Evolutionary conservation across 345 rosid genomes (phyloP).

Genomic region (Linum lewisii): DNA sequence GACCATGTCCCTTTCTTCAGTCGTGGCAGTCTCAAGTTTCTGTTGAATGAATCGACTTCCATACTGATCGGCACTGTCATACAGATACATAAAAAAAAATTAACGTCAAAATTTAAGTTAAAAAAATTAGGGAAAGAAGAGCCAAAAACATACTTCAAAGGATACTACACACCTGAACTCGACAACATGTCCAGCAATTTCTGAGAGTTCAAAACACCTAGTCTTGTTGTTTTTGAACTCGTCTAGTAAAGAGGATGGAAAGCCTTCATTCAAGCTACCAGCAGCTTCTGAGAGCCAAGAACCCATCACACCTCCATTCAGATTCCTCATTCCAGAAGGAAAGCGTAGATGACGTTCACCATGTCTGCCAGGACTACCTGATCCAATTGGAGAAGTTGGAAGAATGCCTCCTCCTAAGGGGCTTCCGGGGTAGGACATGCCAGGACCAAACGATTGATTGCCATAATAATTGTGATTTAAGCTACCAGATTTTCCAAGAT

Average conservation of each 20-base stretch:
- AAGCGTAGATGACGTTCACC: constrained; percentile 39
- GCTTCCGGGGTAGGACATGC: constrained; percentile 46
- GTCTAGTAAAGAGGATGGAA: constrained; percentile 49
- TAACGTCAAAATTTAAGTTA: not conserved
- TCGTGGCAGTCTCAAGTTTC: constrained; percentile 83
- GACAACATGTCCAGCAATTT: constrained; percentile 63
- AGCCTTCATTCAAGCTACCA: constrained; percentile 38
- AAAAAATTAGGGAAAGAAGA: no score
- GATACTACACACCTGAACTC: constrained; percentile 47
- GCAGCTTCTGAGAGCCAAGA: constrained; percentile 47
- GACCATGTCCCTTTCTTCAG: constrained; percentile 83
- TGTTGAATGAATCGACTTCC: constrained; percentile 97
- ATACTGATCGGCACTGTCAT: constrained; percentile 75
- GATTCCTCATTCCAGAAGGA: constrained; percentile 41
- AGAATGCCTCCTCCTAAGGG: constrained; percentile 31
- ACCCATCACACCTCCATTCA: constrained; percentile 41
- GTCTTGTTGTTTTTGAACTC: constrained; percentile 65
- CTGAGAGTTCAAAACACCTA: constrained; percentile 61
- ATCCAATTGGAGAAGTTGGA: constrained; percentile 40
- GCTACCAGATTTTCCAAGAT: constrained; percentile 34
- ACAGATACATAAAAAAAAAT: constrained; percentile 9
- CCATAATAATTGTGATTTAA: constrained; percentile 37
- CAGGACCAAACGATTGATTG: constrained; percentile 39
- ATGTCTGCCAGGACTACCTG: constrained; percentile 42
- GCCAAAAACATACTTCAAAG: not conserved